Evolutionary conservation across 1,284 basidiomycete genomes (phyloP).

Genomic region (Phellinidium pouzarii): DNA sequence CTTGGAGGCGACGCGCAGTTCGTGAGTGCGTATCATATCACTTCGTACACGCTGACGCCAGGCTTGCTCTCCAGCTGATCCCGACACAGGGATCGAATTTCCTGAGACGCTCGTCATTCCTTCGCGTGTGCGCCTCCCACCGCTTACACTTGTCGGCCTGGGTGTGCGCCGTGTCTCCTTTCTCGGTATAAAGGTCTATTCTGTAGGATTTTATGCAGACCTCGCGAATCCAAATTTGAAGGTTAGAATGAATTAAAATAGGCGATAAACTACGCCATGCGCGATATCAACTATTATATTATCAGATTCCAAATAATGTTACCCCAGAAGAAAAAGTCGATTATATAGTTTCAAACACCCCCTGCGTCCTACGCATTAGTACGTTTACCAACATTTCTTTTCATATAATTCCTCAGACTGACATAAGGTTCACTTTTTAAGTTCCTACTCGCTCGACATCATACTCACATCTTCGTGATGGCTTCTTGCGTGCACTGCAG

Average conservation of each 20-base stretch:
- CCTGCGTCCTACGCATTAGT: slow-evolving; percentile 75
- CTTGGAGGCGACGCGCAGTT: slow-evolving; percentile 9
- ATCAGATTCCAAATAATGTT: slow-evolving; percentile 39
- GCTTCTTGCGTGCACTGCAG: slow-evolving; percentile 73
- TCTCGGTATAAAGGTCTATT: slow-evolving; percentile 77
- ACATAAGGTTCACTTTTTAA: slow-evolving; percentile 7
- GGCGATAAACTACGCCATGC: too few relatives aligned
- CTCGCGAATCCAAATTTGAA: slow-evolving; percentile 54
- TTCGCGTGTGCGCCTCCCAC: slow-evolving; percentile 52
- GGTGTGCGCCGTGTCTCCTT: slow-evolving; percentile 85
- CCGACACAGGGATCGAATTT: slow-evolving; percentile 65
- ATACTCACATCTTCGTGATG: slow-evolving; percentile 79
- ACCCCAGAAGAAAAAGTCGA: slow-evolving; percentile 63
- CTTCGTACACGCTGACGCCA: background rate
- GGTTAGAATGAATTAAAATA: slow-evolving; percentile 29
- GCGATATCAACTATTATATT: slow-evolving; percentile 24
- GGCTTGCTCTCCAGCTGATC: slow-evolving; percentile 50
- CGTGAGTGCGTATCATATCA: slow-evolving; percentile 7
- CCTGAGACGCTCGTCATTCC: slow-evolving; percentile 56
- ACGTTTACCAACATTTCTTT: slow-evolving; percentile 20
- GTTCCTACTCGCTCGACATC: slow-evolving; percentile 80
- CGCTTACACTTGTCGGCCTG: slow-evolving; percentile 67
- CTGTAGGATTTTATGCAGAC: slow-evolving; percentile 82
- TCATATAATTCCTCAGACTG: background rate
- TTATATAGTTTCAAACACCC: slow-evolving; percentile 57